These are phyloP conservation scores for Friedmanniomyces simplex DNA, from an alignment of 495 filamentous ascomycete genomes.

Conservation along the genomic window DNA sequence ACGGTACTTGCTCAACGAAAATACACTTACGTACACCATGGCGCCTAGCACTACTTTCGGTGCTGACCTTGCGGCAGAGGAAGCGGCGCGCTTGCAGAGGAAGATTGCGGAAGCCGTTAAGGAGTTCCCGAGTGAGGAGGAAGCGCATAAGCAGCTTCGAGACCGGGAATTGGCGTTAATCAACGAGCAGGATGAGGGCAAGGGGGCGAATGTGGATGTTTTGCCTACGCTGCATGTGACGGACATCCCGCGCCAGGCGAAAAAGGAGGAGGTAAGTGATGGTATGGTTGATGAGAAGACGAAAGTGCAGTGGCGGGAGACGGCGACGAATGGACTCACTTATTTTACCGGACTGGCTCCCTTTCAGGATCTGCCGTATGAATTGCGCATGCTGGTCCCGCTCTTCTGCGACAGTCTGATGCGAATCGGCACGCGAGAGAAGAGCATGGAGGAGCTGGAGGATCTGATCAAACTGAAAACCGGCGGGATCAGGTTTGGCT, in stretches of 20 bases:
- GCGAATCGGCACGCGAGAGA: constrained; percentile 77
- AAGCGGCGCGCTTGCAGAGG: constrained; percentile 53
- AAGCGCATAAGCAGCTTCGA: constrained; percentile 58
- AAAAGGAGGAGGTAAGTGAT: constrained; percentile 57
- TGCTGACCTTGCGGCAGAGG: constrained; percentile 64
- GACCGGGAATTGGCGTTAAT: constrained; percentile 71
- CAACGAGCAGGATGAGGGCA: constrained; percentile 69
- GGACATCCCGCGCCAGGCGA: constrained; percentile 75
- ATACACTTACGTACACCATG: constrained; percentile 89
- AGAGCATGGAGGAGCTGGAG: constrained; percentile 88
- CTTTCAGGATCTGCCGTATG: constrained; percentile 69
- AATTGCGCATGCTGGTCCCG: constrained; percentile 74
- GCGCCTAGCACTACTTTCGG: constrained; percentile 65
- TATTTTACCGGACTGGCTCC: constrained; percentile 86
- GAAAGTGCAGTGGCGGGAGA: constrained; percentile 80
- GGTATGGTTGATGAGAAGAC: constrained; percentile 49
- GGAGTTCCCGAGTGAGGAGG: constrained; percentile 56
- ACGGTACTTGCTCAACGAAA: constrained; percentile 81
- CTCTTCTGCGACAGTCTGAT: constrained; percentile 88
- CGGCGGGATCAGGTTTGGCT: constrained; percentile 74
- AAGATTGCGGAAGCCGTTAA: constrained; percentile 62
- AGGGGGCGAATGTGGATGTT: constrained; percentile 72
- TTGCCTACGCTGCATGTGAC: constrained; percentile 76
- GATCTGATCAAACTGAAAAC: constrained; percentile 94
- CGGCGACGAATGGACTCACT: constrained; percentile 87